Base-by-base conservation (phyloP, 2,329 filamentous ascomycete genomes). In the Mycosphaerella sp. region DNA sequence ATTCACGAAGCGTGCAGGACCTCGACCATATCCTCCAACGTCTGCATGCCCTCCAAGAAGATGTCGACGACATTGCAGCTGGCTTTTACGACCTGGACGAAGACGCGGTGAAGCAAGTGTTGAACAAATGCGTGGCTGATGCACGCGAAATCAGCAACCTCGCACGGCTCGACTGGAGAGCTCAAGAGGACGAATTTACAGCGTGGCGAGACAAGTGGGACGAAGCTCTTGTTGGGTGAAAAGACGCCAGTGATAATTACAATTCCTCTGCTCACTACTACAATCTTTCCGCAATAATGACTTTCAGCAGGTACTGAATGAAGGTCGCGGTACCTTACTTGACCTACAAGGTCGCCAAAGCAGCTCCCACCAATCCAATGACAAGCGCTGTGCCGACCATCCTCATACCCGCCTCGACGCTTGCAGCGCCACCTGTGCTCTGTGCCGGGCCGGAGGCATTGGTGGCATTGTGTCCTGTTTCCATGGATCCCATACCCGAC, bases 101-200 rank as follows among this genome's bases (percentile, higher is more conserved):
- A 0, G 70, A 73, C 1, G 75, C 80, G 26, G 85, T 86, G 43
- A 82, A 84, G 62, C 67, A 70, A 6, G 72, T 72, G 21, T 78
- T 89, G 73, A 75, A 80, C 4, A 74, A 77, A 40, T 84, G 84
- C 62, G 82, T 84, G 56, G 72, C 74, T 1, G 78, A 82, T 48
- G 83, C 85, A 0, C 79, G 80, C 60, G 73, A 70, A 0, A 79
- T 78, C 0, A 76, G 79, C 0, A 77, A 80, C 53, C 66, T 84
- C 45, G 70, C 88, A 10, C 73, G 74, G 47, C 72, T 76, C 55
- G 76, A 77, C 17, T 91, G 87, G 86, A 71, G 79, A 2, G 84
- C 79, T 0, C 71, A 78, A 45, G 76, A 80, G 14, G 90, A 95
- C 64, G 87, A 86, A 64, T 95, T 95, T 66, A 86, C 84, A 0